phyloP scores from a whole-genome alignment of 768 basidiomycete species.

The Lentinula sp. region DNA sequence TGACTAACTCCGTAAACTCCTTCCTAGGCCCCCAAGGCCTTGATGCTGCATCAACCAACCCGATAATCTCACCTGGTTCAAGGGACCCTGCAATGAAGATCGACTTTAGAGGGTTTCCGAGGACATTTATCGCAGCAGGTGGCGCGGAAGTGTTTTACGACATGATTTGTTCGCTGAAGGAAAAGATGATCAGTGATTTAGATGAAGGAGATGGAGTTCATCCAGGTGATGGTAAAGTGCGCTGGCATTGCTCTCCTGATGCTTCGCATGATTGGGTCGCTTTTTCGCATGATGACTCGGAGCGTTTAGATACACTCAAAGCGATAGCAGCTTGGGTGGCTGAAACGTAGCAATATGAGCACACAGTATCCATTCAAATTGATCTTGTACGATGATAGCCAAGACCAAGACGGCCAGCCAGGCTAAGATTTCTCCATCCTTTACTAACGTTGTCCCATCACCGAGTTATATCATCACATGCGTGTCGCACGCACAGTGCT shows the following conservation, averaged over 20 bases:
- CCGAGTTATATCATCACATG: too few relatives aligned
- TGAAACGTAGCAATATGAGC: constrained; percentile 19
- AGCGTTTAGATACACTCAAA: constrained; percentile 39
- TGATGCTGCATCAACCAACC: constrained; percentile 37
- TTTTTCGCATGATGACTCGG: constrained; percentile 47
- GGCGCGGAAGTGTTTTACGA: constrained; percentile 54
- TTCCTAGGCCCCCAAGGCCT: constrained; percentile 44
- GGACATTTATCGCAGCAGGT: constrained; percentile 54
- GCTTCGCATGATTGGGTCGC: constrained; percentile 48
- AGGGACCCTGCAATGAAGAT: constrained; percentile 26
- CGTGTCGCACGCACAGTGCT: too few relatives aligned
- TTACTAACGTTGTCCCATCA: too few relatives aligned
- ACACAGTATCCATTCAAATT: background rate
- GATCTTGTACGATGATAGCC: too few relatives aligned
- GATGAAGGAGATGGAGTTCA: constrained; percentile 34
- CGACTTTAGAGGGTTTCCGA: constrained; percentile 51
- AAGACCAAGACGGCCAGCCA: too few relatives aligned
- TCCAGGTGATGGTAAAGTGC: constrained; percentile 34
- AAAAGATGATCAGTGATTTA: constrained; percentile 46
- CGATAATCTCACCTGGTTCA: constrained; percentile 57
- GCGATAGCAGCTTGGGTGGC: constrained; percentile 45
- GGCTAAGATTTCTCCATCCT: too few relatives aligned
- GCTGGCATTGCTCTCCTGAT: constrained; percentile 46
- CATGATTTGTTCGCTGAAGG: constrained; percentile 35
- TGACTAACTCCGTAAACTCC: constrained; percentile 20